Base-by-base conservation (phyloP, 805 yeast species). In the Debaryomyces maramus region DNA sequence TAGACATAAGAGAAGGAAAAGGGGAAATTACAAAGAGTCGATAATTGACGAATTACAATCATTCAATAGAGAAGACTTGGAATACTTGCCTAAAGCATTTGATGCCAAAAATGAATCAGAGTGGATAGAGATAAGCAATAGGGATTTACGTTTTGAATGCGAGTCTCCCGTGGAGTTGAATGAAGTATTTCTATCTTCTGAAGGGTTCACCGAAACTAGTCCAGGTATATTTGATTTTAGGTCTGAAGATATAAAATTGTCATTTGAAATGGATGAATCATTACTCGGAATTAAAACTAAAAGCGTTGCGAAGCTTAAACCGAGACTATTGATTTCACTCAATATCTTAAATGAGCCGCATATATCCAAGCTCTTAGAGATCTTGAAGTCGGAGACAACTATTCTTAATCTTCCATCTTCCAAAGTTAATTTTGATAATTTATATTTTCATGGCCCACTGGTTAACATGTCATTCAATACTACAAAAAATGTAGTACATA, bases 11-110 rank as follows among this genome's bases (percentile, higher is more conserved):
- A 48, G 36, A 37, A 41, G 45, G 36, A 36, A 27, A 40, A 46
- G 38, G 26, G 26, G 30, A 19, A 16, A 29, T 28, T 32, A 33
- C 26, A 40, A 29, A 17, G 41, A 33, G 10, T 36, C 55, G 23
- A 36, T 39, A 15, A 52, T 55, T 20, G 56, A 42, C 23, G 52
- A 51, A 32, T 38, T 48, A 23, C 39, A 44, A 18, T 51, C 47
- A 27, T 22, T 40, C n/a, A 51, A 50, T 18, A 36, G 52, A 16
- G 44, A 48, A 34, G 40, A 45, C 16, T 3, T n/a, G n/a, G 13
- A 20, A n/a, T 5, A 5, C 13, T 16, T 22, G 11, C 17, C 21
- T 8, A 10, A 10, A 13, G 15, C 15, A 5, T 4, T 14, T 8
- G 36, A 33, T 9, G 35, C 19, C 13, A 34, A 37, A n/a, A 38